Conservation (phyloP, 306 rosid species). For the Geum urbanum region DNA sequence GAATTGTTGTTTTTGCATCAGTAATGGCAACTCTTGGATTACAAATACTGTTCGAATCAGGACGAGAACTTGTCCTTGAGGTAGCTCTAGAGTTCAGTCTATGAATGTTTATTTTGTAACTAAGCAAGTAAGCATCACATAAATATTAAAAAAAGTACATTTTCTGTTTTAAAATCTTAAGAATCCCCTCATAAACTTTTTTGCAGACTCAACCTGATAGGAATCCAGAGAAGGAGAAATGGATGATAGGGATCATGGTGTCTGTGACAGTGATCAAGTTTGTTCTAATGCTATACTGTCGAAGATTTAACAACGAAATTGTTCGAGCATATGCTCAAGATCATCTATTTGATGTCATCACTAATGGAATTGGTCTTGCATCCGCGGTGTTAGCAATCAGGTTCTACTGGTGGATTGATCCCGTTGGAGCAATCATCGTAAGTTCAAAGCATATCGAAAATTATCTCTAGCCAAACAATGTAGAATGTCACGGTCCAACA, state of each 20-base stretch:
- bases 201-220: slow-evolving; percentile 63
- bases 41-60: slow-evolving; percentile 81
- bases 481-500: neutral
- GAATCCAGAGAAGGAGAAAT: slow-evolving; percentile 57
- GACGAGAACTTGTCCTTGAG: slow-evolving; percentile 57
- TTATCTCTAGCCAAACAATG: neutral
- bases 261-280: slow-evolving; percentile 58
- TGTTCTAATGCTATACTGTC: slow-evolving; percentile 57
- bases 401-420: slow-evolving; percentile 91
- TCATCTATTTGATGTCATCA: slow-evolving; percentile 86
- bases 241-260: slow-evolving; percentile 92
- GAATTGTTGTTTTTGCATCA: slow-evolving; percentile 85
- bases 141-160: neutral
- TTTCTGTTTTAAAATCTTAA: neutral
- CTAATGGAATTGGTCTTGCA: slow-evolving; percentile 71
- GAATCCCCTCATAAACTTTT: neutral
- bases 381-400: slow-evolving; percentile 74
- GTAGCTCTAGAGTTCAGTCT: slow-evolving; percentile 24
- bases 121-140: neutral
- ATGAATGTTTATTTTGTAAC: neutral
- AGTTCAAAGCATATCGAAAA: slow-evolving; percentile 4
- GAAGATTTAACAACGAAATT: slow-evolving; percentile 76
- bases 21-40: slow-evolving; percentile 93
- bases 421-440: slow-evolving; percentile 75
- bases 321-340: slow-evolving; percentile 84